A percentile compares a stretch with the other conserved stretches of the same genome.
Conservation (phyloP, 208 protist species). For the Wallacemonas sp. region DNA sequence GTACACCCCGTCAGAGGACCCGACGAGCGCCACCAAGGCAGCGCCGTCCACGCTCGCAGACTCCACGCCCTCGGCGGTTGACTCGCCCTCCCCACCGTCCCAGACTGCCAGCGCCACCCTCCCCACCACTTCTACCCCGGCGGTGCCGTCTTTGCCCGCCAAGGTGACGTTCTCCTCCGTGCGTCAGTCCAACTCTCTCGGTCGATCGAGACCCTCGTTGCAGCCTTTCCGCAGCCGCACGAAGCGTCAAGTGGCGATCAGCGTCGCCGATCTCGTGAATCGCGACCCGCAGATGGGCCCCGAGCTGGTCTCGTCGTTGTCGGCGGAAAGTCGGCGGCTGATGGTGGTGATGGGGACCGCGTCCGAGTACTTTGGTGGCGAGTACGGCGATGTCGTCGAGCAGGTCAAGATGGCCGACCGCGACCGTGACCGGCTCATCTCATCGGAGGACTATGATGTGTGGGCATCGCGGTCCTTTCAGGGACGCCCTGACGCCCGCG, state of each 20-base stretch:
- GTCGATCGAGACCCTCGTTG: slow-evolving; percentile 1
- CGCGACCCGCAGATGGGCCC: slow-evolving; percentile 43
- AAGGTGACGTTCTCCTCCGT: slow-evolving; percentile 13
- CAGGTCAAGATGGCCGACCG: slow-evolving; percentile 77
- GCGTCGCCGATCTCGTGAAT: slow-evolving; percentile 55
- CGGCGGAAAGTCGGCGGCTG: slow-evolving; percentile 71
- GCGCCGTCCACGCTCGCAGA: background rate
- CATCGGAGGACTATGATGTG: slow-evolving; percentile 67
- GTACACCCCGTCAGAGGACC: background rate
- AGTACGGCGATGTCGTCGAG: slow-evolving; percentile 57
- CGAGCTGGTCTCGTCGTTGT: slow-evolving; percentile 52
- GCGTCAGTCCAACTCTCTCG: background rate
- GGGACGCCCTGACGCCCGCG: slow-evolving; percentile 18
- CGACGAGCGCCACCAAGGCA: background rate
- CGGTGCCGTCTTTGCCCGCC: background rate
- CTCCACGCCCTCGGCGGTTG: too few species aligned
- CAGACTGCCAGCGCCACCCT: too few species aligned
- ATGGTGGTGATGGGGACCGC: slow-evolving; percentile 82
- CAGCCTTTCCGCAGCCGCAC: slow-evolving; percentile 46
- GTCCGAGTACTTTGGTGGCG: slow-evolving; percentile 78
- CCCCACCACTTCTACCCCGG: background rate
- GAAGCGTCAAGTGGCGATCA: slow-evolving; percentile 52
- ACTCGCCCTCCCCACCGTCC: too few species aligned
- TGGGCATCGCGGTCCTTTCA: slow-evolving; percentile 55
- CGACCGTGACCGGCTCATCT: slow-evolving; percentile 76